Conservation (phyloP, 228 moss, liverwort and hornwort species). For the Sphagnum magellanicum region DNA sequence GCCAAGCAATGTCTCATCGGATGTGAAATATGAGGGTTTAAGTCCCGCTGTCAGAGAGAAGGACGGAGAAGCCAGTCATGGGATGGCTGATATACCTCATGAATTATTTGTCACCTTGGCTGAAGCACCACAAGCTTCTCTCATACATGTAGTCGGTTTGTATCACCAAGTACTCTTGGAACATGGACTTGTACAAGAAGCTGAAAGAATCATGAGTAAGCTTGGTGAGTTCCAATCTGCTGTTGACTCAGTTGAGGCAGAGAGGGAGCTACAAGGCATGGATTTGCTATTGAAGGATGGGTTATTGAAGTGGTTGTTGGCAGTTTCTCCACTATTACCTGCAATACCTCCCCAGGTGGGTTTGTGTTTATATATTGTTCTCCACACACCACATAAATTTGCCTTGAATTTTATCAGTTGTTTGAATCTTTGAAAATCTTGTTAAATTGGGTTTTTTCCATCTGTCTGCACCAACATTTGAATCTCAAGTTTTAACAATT, state of each 20-base stretch:
- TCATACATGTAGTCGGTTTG: conserved; percentile 31
- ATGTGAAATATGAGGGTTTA: too few relatives aligned
- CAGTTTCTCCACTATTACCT: conserved; percentile 21
- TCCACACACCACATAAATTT: too few relatives aligned
- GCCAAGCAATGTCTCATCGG: neutral
- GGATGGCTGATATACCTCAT: neutral
- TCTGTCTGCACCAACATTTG: too few relatives aligned
- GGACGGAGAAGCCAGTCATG: too few relatives aligned
- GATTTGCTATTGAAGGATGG: conserved; percentile 42
- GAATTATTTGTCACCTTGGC: conserved; percentile 11
- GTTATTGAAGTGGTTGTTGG: conserved; percentile 32
- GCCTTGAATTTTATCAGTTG: too few relatives aligned
- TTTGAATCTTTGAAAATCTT: too few relatives aligned
- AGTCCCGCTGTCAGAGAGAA: neutral
- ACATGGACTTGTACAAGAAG: conserved; percentile 29
- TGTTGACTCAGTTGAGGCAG: conserved; percentile 8
- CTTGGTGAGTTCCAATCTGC: conserved; percentile 9
- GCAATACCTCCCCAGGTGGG: conserved; percentile 29
- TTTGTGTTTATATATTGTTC: neutral
- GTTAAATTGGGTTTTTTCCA: too few relatives aligned
- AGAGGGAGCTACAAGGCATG: conserved; percentile 21
- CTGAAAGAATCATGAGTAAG: conserved; percentile 21
- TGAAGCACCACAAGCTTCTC: conserved; percentile 19
- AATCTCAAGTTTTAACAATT: too few relatives aligned
- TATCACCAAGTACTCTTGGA: conserved; percentile 31